Evolutionary conservation across 331 rosid genomes (phyloP), one percentile per base, ranked within the genome.

Genomic region (Arachis monticola): DNA sequence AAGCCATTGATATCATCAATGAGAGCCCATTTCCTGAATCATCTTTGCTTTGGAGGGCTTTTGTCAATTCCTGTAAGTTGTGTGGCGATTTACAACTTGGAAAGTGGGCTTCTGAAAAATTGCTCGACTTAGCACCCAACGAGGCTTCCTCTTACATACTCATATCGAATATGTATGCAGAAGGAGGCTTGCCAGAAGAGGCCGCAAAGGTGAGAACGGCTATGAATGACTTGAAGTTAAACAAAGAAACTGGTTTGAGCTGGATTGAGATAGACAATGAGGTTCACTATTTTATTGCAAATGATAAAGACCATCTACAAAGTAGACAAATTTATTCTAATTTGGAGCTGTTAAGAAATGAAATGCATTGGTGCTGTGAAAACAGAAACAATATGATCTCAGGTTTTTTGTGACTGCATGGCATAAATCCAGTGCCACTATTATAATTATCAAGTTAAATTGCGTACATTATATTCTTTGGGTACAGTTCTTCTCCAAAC

Each of bases 91-190:
- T 84, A 66, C 72, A 64, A 55, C 72, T 77, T 63, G 88, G 87
- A 60, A 77, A 57, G 57, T 67, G 79, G 62, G 88, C 85, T 40
- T 80, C 88, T 52, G 72, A 70, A 46, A 74, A 53, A 63, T 75
- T 84, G 82, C 84, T 87, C 67, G 82, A 84, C 52, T 75, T 87
- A 78, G 84, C 82, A 67, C 83, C 87, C 12, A 61, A 63, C 46
- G 88, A 87, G 13, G 91, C 88, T 56, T 78, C 85, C 17, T 79
- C 86, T 31, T 84, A 79, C 70, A 74, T 84, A 72, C 87, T 86
- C 11, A 82, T 84, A 64, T 77, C 88, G 8, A 87, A 84, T 82
- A 77, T 84, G 82, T 84, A 79, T 71, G 84, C 84, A 4, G 74
- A 73, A 67, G 80, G 76, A 30, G 87, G 88, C 73, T 77, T 80